Conservation (phyloP, 2,329 filamentous ascomycete species). For the Ophiocordyceps camponoti-floridani region DNA sequence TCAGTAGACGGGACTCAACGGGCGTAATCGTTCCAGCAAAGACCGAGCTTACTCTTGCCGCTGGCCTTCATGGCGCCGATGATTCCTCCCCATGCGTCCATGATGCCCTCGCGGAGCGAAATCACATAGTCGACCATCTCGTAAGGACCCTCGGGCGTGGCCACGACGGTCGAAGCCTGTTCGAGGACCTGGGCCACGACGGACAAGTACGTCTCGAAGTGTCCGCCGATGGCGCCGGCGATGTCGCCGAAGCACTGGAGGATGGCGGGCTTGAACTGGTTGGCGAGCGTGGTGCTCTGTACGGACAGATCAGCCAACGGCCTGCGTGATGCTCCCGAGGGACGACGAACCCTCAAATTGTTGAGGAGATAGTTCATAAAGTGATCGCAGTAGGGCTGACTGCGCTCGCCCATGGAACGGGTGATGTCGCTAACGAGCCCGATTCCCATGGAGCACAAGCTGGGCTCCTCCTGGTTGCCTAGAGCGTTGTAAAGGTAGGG, state of each 20-base stretch:
- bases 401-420: conserved; percentile 72
- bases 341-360: conserved; percentile 57
- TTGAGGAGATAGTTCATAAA: conserved; percentile 98
- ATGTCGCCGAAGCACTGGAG: conserved; percentile 97
- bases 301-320: conserved; percentile 1
- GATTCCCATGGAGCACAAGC: conserved; percentile 91
- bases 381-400: conserved; percentile 86
- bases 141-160: conserved; percentile 63
- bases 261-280: conserved; percentile 96
- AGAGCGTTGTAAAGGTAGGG: conserved; percentile 90
- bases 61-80: conserved; percentile 84
- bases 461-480: conserved; percentile 86
- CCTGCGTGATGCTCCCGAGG: background rate
- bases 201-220: conserved; percentile 83
- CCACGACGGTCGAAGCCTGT: conserved; percentile 72
- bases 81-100: conserved; percentile 97
- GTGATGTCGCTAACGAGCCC: conserved; percentile 94
- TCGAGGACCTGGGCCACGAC: conserved; percentile 89
- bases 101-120: conserved; percentile 88
- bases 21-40: too few species aligned
- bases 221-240: conserved; percentile 77
- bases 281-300: conserved; percentile 67
- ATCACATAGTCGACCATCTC: conserved; percentile 97
- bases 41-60: conserved; percentile 45
- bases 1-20: background rate